Evolutionary conservation across 225 moss, liverwort and hornwort species (phyloP).

Genomic region (Bryoerythrophyllum caledonicum): DNA sequence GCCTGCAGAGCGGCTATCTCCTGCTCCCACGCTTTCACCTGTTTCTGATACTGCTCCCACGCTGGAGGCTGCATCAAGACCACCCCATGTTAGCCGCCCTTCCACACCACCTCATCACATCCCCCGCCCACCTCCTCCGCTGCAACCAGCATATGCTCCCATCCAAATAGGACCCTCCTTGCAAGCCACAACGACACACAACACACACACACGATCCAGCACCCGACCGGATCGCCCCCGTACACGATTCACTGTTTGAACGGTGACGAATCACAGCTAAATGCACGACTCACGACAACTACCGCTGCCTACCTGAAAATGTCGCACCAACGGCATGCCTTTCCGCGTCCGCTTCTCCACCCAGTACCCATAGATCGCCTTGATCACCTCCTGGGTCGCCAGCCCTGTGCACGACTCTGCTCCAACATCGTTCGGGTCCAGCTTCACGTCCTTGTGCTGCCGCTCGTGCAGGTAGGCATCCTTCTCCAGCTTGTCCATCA

Average conservation of each 20-base stretch:
- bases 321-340: constrained; percentile 86
- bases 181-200: neutral
- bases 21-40: constrained; percentile 71
- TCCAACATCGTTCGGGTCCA: constrained; percentile 59
- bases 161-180: neutral
- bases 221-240: neutral
- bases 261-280: neutral
- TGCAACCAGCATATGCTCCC: neutral
- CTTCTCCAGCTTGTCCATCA: constrained; percentile 93
- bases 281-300: neutral
- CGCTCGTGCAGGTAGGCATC: constrained; percentile 59
- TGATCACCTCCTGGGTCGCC: constrained; percentile 78
- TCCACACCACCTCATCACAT: constrained; percentile 3
- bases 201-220: constrained; percentile 5
- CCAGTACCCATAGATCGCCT: constrained; percentile 79
- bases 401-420: constrained; percentile 70
- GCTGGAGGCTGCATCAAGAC: constrained; percentile 74
- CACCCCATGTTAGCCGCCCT: neutral
- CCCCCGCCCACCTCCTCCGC: neutral
- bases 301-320: constrained; percentile 74
- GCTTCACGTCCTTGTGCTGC: constrained; percentile 39
- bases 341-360: constrained; percentile 73
- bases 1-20: constrained; percentile 69
- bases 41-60: constrained; percentile 93
- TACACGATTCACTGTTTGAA: neutral